Base-by-base conservation (phyloP, 2,329 filamentous ascomycete genomes). In the Pseudopithomyces chartarum region DNA sequence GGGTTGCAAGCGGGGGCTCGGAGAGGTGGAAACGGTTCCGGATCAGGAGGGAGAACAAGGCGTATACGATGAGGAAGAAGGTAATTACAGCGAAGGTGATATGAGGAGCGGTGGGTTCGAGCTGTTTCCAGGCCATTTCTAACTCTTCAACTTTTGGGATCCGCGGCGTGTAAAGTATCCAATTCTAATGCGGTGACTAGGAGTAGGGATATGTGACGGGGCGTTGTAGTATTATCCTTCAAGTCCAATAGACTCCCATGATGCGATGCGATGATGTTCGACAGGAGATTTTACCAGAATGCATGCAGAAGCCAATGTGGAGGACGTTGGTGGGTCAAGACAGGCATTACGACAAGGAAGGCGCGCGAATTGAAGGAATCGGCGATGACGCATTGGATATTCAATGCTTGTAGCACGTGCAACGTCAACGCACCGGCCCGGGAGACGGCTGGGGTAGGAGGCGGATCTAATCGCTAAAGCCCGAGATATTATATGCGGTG, bases 11-110 rank as follows among this genome's bases (percentile, higher is more conserved):
- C 5, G 80, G 79, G 4, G 80, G 80, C 65, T 82, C 80, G 11
- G 78, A 80, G 15, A 82, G 74, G 58, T 82, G 80, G 2, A 82
- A 69, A 8, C 78, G 73, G 56, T 82, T 81, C 34, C 79, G 71
- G 56, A 82, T 77, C 62, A 80, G 76, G 40, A 74, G 68, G 8
- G 76, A 76, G 66, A 81, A 81, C 10, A 82, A 68, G 0, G 78
- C 76, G 60, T 82, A 82, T 29, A 68, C 63, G 51, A 82, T 74
- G 17, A 82, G 73, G 62, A 82, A 82, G 11, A 67, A 67, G 0
- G 79, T 77, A 3, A 82, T 68, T 10, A 78, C 63, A 19, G 81
- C 61, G 55, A 81, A 82, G 11, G 77, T 76, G 20, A 80, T 55
- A 57, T 82, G 80, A 19, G 80, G 67, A 8, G 76, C 76, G 2